These are phyloP conservation scores for Porodaedalea pini DNA, from an alignment of 1,284 basidiomycete genomes.

Conservation along the genomic window DNA sequence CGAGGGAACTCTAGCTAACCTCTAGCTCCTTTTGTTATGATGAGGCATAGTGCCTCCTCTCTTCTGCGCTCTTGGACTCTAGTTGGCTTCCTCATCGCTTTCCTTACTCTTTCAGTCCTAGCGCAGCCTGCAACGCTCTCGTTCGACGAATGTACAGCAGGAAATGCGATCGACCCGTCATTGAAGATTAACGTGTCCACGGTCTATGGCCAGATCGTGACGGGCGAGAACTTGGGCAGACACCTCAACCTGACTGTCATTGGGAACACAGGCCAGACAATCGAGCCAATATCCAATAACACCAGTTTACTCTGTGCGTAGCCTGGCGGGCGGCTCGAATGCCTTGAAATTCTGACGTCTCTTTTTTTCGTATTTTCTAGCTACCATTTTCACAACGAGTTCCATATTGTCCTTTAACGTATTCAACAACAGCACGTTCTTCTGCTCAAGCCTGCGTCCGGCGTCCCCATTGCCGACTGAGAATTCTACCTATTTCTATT, in stretches of 20 bases:
- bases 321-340: too few relatives aligned
- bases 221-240: slow-evolving; percentile 39
- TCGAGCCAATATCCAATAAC: slow-evolving; percentile 56
- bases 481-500: slow-evolving; percentile 52
- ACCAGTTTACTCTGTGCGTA: slow-evolving; percentile 63
- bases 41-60: slow-evolving; percentile 13
- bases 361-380: slow-evolving; percentile 35
- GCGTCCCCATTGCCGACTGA: slow-evolving; percentile 58
- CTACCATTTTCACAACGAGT: slow-evolving; percentile 82
- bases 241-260: slow-evolving; percentile 66
- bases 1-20: background rate
- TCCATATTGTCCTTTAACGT: slow-evolving; percentile 75
- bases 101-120: slow-evolving; percentile 22
- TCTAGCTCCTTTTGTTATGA: slow-evolving; percentile 14
- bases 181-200: slow-evolving; percentile 64
- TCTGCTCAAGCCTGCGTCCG: slow-evolving; percentile 74
- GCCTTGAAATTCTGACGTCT: slow-evolving; percentile 16
- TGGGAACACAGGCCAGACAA: slow-evolving; percentile 52
- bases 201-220: slow-evolving; percentile 72
- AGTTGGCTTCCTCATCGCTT: slow-evolving; percentile 7
- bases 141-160: slow-evolving; percentile 59
- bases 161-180: slow-evolving; percentile 35
- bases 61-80: slow-evolving; percentile 22
- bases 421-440: slow-evolving; percentile 64
- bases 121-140: slow-evolving; percentile 50